Evolutionary conservation across 805 yeast species (phyloP), one percentile per base, ranked within the genome.

Genomic region (Saturnispora sanitii): DNA sequence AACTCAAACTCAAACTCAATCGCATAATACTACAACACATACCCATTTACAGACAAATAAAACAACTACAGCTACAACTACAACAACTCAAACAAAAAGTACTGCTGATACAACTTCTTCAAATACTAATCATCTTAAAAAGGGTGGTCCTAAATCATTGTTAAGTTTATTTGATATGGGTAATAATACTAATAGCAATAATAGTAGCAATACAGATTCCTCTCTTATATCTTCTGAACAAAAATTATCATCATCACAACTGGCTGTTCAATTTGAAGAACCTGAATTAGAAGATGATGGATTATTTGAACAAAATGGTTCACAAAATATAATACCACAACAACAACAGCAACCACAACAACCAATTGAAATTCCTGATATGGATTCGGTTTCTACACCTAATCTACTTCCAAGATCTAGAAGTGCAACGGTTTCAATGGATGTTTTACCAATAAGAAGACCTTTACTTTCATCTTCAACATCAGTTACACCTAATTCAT

Each of bases 141-240:
- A 66, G 34, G 79, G 71, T 31, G 79, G 85, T 0, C 95, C 95
- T 1, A 77, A 75, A 54, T 80, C 92, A 2, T 62, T 86, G 25
- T 60, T 79, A 44, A 77, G 77, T 13, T 28, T 39, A 33, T 39
- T 39, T 22, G 42, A 39, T 3, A 17, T 8, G 1, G n/a, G n/a
- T n/a, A n/a, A n/a, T n/a, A n/a, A n/a, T n/a, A n/a, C n/a, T n/a
- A n/a, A n/a, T n/a, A n/a, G n/a, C n/a, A n/a, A n/a, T n/a, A n/a
- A n/a, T n/a, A n/a, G n/a, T n/a, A n/a, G n/a, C n/a, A n/a, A n/a
- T n/a, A n/a, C n/a, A n/a, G n/a, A n/a, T n/a, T 22, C 33, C 7
- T 22, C 20, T 16, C 21, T 35, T 6, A 27, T 37, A 54, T 58
- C 86, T 21, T 85, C 80, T 48, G 77, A 74, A 21, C 61, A 54